A percentile compares a stretch with the other conserved stretches of the same genome.
Evolutionary conservation across 768 basidiomycete genomes (phyloP).

Genomic region (Lactarius hengduanensis): DNA sequence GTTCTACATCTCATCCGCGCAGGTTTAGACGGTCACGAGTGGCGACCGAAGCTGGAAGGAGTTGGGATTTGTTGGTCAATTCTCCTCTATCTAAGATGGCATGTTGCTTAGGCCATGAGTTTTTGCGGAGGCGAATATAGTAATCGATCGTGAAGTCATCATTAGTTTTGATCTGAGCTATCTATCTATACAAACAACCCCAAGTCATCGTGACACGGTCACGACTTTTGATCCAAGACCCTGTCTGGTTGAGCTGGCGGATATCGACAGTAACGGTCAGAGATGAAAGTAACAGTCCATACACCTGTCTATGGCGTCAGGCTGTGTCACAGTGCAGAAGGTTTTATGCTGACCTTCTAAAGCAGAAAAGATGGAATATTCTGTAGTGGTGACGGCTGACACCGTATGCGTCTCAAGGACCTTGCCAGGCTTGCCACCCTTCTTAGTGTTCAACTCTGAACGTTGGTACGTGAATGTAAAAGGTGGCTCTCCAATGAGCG

Average conservation of each 20-base stretch:
- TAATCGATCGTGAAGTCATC: conserved; percentile 23
- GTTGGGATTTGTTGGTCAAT: background rate
- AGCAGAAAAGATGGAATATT: conserved; percentile 91
- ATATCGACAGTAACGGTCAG: conserved; percentile 88
- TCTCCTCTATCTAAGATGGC: conserved; percentile 1
- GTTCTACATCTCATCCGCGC: conserved; percentile 93
- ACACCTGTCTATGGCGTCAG: conserved; percentile 52
- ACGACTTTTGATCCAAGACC: conserved; percentile 38
- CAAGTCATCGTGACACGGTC: conserved; percentile 23
- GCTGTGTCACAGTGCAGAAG: background rate
- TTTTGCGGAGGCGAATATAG: conserved; percentile 7
- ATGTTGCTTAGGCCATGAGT: background rate
- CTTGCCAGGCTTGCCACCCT: conserved; percentile 67
- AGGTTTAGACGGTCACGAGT: conserved; percentile 47
- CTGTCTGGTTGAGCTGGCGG: conserved; percentile 65
- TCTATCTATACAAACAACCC: conserved; percentile 26
- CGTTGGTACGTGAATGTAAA: conserved; percentile 96
- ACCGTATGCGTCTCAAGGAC: conserved; percentile 93
- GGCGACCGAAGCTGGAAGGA: background rate
- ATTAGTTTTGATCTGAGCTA: conserved; percentile 12
- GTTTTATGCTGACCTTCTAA: conserved; percentile 67
- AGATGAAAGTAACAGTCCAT: conserved; percentile 90
- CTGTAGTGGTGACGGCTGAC: conserved; percentile 66
- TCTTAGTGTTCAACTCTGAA: conserved; percentile 64
- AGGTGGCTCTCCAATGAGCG: conserved; percentile 86